A percentile compares a stretch with the other conserved stretches of the same genome.
Conservation (phyloP, 179 eudicot species). For the Heliamphora pulchella region DNA sequence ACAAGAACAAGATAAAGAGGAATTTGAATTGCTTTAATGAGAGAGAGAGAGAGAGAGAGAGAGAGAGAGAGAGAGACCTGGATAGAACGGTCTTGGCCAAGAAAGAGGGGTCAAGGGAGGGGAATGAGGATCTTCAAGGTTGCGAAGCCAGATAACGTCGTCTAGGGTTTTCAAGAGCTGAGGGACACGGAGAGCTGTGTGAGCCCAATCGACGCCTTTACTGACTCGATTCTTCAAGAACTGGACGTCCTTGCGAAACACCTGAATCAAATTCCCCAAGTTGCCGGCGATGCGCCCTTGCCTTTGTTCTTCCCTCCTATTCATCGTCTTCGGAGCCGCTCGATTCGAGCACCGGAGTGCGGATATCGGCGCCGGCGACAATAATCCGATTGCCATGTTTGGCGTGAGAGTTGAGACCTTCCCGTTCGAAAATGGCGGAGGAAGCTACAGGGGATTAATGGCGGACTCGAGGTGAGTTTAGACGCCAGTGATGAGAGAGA, state of each 20-base stretch:
- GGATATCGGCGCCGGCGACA: constrained; percentile 7
- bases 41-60: not conserved
- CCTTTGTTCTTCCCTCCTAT: constrained; percentile 11
- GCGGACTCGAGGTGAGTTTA: not conserved
- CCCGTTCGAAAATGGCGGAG: not conserved
- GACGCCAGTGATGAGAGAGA: not conserved
- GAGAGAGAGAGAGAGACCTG: constrained; percentile 34
- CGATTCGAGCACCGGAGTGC: constrained; percentile 12
- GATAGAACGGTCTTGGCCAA: constrained; percentile 73
- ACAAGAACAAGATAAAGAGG: not conserved
- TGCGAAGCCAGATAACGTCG: constrained; percentile 65
- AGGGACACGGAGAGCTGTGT: constrained; percentile 35
- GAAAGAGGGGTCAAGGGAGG: constrained; percentile 26
- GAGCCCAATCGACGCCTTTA: constrained; percentile 48
- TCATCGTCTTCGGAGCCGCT: constrained; percentile 12
- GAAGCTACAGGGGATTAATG: not conserved
- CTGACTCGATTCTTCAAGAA: constrained; percentile 43
- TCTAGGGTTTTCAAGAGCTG: constrained; percentile 44
- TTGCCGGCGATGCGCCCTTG: constrained; percentile 30
- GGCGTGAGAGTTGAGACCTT: not conserved
- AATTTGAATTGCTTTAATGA: too few species aligned
- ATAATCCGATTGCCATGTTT: constrained; percentile 15
- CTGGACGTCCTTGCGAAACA: constrained; percentile 51
- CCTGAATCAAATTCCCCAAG: constrained; percentile 43
- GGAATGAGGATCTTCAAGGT: constrained; percentile 50